phyloP scores from a whole-genome alignment of 176 grass and related monocot genomes.

The Aegilops speltoides region DNA sequence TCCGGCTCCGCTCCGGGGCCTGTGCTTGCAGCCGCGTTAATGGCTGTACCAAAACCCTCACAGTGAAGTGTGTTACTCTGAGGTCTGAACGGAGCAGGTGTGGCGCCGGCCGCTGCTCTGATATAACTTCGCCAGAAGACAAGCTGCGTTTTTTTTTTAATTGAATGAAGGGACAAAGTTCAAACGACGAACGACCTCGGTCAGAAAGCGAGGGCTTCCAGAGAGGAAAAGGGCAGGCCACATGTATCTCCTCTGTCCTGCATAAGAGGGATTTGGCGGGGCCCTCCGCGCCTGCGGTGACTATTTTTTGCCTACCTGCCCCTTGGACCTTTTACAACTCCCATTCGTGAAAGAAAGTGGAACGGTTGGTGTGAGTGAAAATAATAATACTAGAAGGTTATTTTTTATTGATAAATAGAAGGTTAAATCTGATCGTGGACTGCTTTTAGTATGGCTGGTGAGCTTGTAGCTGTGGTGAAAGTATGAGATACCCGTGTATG shows the following conservation, averaged over 20 bases:
- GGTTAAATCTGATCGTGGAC: too few relatives aligned
- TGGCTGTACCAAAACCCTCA: conserved; percentile 7
- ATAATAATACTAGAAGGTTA: too few relatives aligned
- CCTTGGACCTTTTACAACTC: not conserved
- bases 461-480: too few relatives aligned
- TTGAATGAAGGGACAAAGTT: not conserved
- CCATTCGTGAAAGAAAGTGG: not conserved
- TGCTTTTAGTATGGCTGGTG: too few relatives aligned
- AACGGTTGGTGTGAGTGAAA: not conserved
- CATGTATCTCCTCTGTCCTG: not conserved
- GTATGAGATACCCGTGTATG: too few relatives aligned
- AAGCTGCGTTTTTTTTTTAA: not conserved
- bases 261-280: not conserved
- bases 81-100: not conserved
- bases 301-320: not conserved
- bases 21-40: not conserved
- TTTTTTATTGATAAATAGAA: too few relatives aligned
- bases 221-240: not conserved
- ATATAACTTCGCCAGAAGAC: not conserved
- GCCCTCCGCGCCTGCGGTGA: not conserved
- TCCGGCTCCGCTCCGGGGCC: not conserved
- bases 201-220: not conserved
- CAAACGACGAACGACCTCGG: conserved; percentile 2
- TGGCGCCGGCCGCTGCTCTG: conserved; percentile 3
- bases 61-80: not conserved